Percentiles rank a stretch among this genome's conserved stretches.
These are phyloP conservation scores for Fusarium tanahbumbuense DNA, from an alignment of 2,329 filamentous ascomycete species.

Conservation along the genomic window DNA sequence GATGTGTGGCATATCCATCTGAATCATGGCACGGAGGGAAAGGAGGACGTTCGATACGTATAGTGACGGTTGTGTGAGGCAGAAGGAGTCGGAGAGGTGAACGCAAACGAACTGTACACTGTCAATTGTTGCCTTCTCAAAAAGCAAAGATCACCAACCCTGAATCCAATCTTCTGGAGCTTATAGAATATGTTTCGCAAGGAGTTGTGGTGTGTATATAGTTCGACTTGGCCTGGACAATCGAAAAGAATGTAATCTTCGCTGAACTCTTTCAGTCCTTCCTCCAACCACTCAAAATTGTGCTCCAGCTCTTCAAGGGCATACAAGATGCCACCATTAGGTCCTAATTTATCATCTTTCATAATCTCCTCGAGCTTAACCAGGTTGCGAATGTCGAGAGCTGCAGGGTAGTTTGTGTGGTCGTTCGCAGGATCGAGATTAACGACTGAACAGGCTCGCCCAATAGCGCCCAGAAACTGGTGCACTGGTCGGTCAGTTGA, in stretches of 20 bases:
- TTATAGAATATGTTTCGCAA: slow-evolving; percentile 91
- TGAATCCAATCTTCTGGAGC: slow-evolving; percentile 90
- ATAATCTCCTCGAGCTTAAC: slow-evolving; percentile 95
- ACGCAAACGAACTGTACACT: slow-evolving; percentile 82
- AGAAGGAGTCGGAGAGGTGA: slow-evolving; percentile 94
- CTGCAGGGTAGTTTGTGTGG: slow-evolving; percentile 86
- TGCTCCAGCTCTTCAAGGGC: slow-evolving; percentile 95
- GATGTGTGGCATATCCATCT: slow-evolving; percentile 95
- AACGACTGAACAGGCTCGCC: slow-evolving; percentile 91
- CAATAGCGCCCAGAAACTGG: slow-evolving; percentile 96
- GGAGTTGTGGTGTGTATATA: slow-evolving; percentile 95
- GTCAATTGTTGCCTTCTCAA: slow-evolving; percentile 28
- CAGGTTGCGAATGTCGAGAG: slow-evolving; percentile 88
- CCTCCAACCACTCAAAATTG: slow-evolving; percentile 92
- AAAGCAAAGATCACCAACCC: slow-evolving; percentile 68
- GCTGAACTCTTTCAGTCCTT: slow-evolving; percentile 80
- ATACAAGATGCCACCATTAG: slow-evolving; percentile 92
- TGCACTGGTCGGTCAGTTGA: slow-evolving; percentile 71
- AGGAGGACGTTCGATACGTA: slow-evolving; percentile 96
- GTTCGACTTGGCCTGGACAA: slow-evolving; percentile 95
- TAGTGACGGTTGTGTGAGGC: slow-evolving; percentile 89
- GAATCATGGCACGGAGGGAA: slow-evolving; percentile 94
- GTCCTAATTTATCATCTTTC: slow-evolving; percentile 88
- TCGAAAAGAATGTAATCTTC: slow-evolving; percentile 97
- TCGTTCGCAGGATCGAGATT: slow-evolving; percentile 99